phyloP scores from a whole-genome alignment of 768 basidiomycete species.

The Boletus rubroflammeus region DNA sequence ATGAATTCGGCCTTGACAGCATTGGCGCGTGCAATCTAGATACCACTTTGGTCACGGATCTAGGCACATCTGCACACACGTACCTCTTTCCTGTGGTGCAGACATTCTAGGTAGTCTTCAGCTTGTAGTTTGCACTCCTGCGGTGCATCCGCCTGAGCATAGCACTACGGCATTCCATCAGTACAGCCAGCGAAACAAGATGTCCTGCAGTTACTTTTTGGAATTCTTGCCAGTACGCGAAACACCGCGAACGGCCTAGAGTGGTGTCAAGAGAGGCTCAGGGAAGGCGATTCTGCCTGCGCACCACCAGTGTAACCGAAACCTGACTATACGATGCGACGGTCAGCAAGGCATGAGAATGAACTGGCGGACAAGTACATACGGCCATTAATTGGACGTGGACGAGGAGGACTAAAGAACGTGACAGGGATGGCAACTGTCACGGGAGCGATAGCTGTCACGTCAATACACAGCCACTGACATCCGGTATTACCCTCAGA shows the following conservation, averaged over 20 bases:
- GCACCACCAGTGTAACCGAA: conserved; percentile 61
- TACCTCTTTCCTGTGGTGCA: conserved; percentile 89
- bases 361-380: conserved; percentile 10
- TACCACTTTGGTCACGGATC: neutral
- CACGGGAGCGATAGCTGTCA: conserved; percentile 20
- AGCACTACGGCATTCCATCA: conserved; percentile 56
- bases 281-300: conserved; percentile 6
- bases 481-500: neutral
- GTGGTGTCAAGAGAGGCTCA: conserved; percentile 3
- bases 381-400: conserved; percentile 36
- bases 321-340: conserved; percentile 47
- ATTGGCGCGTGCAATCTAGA: conserved; percentile 62
- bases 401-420: neutral
- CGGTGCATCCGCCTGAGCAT: conserved; percentile 74
- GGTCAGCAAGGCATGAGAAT: conserved; percentile 8
- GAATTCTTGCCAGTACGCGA: conserved; percentile 91
- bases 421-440: conserved; percentile 5
- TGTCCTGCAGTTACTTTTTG: conserved; percentile 47
- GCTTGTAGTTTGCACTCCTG: conserved; percentile 64
- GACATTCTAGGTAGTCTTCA: conserved; percentile 89
- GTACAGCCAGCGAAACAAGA: neutral
- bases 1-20: conserved; percentile 69
- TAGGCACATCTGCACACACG: conserved; percentile 17
- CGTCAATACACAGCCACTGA: conserved; percentile 21
- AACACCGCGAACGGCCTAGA: conserved; percentile 80